Evolutionary conservation across 345 rosid species (phyloP).

Genomic region (Eucalyptus viminalis): DNA sequence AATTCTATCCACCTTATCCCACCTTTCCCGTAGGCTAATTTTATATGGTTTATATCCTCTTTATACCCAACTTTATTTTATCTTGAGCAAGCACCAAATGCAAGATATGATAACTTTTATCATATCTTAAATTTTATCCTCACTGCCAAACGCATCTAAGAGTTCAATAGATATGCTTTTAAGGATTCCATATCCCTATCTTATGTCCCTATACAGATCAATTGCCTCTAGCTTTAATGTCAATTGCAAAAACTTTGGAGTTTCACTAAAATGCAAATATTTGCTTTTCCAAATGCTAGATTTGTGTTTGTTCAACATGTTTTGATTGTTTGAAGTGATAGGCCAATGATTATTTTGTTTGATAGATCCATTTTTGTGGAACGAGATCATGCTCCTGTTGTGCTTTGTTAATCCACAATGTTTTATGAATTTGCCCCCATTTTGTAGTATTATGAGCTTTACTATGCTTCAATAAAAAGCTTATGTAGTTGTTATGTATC

Average conservation of each 20-base stretch:
- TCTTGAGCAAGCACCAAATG: too few relatives aligned
- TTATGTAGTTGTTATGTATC: not conserved
- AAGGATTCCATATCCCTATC: not conserved
- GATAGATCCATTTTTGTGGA: not conserved
- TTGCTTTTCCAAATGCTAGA: not conserved
- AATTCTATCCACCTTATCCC: too few relatives aligned
- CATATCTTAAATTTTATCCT: too few relatives aligned
- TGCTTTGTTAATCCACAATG: not conserved
- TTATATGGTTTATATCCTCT: rapidly evolving
- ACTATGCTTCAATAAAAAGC: not conserved
- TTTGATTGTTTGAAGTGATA: not conserved
- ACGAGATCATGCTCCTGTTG: rapidly evolving
- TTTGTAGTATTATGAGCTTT: not conserved
- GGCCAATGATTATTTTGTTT: too few relatives aligned
- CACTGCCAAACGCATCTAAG: rapidly evolving
- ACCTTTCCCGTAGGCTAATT: rapidly evolving
- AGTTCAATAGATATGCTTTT: not conserved
- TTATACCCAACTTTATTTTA: too few relatives aligned
- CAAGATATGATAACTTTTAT: too few relatives aligned
- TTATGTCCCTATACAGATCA: too few relatives aligned
- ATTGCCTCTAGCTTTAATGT: not conserved
- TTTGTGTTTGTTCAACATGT: not conserved
- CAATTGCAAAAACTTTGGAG: not conserved
- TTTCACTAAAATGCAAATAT: not conserved
- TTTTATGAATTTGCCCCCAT: not conserved